Evolutionary conservation across 129 eudicot genomes (phyloP), one percentile per base, ranked within the genome.

Genomic region (Saussurea involucrata): DNA sequence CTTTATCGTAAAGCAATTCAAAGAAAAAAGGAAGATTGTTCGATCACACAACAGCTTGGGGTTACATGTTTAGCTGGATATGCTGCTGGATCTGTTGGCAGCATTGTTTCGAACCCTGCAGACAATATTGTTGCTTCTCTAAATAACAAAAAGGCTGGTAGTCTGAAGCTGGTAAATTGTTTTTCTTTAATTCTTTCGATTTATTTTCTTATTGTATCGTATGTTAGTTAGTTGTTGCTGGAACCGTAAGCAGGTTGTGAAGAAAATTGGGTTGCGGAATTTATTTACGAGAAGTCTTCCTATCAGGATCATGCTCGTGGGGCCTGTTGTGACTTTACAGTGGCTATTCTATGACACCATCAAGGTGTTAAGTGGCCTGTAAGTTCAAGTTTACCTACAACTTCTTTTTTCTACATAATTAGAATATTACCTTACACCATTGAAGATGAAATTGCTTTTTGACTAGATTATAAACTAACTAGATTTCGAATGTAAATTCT

Each of bases 21-120:
- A 80, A 78, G 82, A 31, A 85, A 68, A 78, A 87, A 76, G 67
- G 85, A 87, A 72, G 87, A 87, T 17, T 87, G 89, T 69, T 82
- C 89, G 25, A 73, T 60, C 72, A 34, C 81, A 71, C 84, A 82
- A 76, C 92, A 87, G 40, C 92, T 87, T 33, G 83, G 83, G 27
- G 88, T 87, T 11, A 87, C 89, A 18, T 85, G 92, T 82, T 75
- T 87, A 63, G 85, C 92, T 36, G 89, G 92, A 71, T 87, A 87
- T 74, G 84, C 85, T 29, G 89, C 92, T 32, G 89, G 92, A 76
- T 83, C 92, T 9, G 75, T 80, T 22, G 89, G 92, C 12, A 87
- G 88, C 63, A 78, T 87, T 36, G 77, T 87, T 57, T 87, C 88
- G n/a, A 87, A 84, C 36, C 91, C 91, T 71, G 91, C 91, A 31